Percentiles rank a stretch among this genome's conserved stretches.
These are phyloP conservation scores for Pelargonium citronellum DNA, from an alignment of 441 rosid genomes.

Conservation along the genomic window DNA sequence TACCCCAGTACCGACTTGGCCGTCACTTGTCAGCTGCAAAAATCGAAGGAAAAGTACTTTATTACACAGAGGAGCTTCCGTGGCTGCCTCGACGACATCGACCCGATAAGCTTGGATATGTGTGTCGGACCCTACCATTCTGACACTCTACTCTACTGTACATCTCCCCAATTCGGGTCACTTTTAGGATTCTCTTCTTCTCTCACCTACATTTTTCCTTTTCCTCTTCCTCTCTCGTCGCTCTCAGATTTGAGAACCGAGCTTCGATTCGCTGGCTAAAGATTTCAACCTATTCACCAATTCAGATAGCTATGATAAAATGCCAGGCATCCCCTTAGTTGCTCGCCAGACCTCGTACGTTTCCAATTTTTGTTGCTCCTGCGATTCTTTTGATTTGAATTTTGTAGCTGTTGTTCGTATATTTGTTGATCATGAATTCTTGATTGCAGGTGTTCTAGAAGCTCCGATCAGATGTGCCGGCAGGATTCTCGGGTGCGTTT, in stretches of 20 bases:
- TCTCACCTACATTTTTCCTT: no score
- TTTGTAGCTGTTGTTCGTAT: not conserved
- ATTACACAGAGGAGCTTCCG: no score
- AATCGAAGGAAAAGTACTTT: no score
- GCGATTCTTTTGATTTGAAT: not conserved
- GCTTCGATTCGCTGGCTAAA: constrained; percentile 6
- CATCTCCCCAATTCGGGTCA: no score
- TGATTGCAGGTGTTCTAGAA: constrained; percentile 27
- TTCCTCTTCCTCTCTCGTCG: no score
- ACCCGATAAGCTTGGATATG: no score
- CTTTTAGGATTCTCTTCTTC: no score
- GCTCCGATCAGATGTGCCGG: constrained; percentile 86
- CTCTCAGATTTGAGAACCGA: not conserved
- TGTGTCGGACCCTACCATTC: no score
- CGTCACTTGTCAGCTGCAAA: no score
- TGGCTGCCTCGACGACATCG: no score
- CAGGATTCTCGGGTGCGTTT: constrained; percentile 60
- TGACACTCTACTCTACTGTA: no score
- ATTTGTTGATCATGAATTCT: not conserved
- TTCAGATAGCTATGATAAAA: constrained; percentile 7
- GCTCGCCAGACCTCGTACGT: constrained; percentile 9
- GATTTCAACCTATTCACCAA: not conserved
- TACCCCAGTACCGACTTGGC: no score
- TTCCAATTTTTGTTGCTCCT: not conserved
- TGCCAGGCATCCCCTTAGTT: constrained; percentile 8